Base-by-base conservation (phyloP, 225 moss, liverwort and hornwort species). In the Marchantia polymorpha region DNA sequence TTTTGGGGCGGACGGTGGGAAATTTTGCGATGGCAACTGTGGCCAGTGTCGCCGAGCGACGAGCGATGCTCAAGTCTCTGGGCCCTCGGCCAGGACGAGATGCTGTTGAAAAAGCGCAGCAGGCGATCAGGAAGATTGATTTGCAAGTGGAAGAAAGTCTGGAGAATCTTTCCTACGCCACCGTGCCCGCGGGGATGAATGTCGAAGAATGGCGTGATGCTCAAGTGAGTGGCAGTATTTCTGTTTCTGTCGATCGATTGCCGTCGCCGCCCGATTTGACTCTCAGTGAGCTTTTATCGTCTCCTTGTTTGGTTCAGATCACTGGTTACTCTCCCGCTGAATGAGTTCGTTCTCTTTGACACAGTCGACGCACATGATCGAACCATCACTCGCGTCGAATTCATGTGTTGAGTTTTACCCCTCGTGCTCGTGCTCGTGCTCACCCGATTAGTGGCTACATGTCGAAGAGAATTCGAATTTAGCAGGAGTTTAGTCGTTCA, bases 51-150 rank as follows among this genome's bases (percentile, higher is more conserved):
- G 64, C 82, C 46, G 87, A 85, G 66, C 74, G 70, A 54, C 87
- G 87, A 63, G 89, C 87, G 15, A 87, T 77, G 85, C 74, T 89
- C 49, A 82, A 82, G 64, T 82, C 85, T 6, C 48, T 89, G 22
- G 89, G 85, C 7, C 55, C 63, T 9, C 79, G 87, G 55, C 89
- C 89, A 0, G 69, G 49, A 46, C 79, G 51, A 26, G 85, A 83
- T 61, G 83, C 52, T 19, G 89, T 89, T 20, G 89, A 89, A 58
- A 73, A 83, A 64, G 89, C 89, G 19, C 81, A 77, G 63, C 48
- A 64, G 12, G 64, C 79, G 49, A 58, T 85, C 0, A 61, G 50
- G 22, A 65, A 51, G 19, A 84, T 89, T 52, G 80, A 87, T 50
- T 60, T 68, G 22, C 72, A 72, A 54, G 49, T 82, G 14, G 73